A percentile compares a stretch with the other conserved stretches of the same genome.
phyloP scores from a whole-genome alignment of 208 protist species.

The Trypanosoma boissoni region DNA sequence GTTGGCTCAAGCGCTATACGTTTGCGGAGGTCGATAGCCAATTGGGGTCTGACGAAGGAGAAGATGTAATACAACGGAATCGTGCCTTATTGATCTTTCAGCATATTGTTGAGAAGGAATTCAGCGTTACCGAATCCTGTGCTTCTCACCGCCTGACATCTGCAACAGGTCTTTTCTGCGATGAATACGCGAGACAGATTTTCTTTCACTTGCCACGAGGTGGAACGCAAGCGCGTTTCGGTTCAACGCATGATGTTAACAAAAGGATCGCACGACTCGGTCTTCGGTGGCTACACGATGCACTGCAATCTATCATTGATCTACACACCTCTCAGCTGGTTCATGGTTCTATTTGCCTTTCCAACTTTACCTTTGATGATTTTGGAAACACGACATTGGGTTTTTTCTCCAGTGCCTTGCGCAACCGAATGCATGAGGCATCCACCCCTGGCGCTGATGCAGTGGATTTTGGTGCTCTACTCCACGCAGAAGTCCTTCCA shows the following conservation, averaged over 20 bases:
- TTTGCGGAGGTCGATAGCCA: slow-evolving; percentile 22
- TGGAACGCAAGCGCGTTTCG: slow-evolving; percentile 65
- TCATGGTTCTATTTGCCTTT: slow-evolving; percentile 50
- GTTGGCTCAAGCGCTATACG: slow-evolving; percentile 69
- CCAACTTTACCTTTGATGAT: slow-evolving; percentile 75
- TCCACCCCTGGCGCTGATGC: slow-evolving; percentile 23
- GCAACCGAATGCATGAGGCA: slow-evolving; percentile 3
- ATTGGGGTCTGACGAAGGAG: neutral
- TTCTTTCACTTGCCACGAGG: slow-evolving; percentile 67
- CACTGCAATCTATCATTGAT: slow-evolving; percentile 56
- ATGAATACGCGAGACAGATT: slow-evolving; percentile 37
- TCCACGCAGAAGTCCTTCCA: slow-evolving; percentile 45
- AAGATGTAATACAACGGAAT: neutral
- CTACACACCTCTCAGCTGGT: slow-evolving; percentile 55
- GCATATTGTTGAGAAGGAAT: slow-evolving; percentile 41
- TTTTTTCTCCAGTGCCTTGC: slow-evolving; percentile 37
- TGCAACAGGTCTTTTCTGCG: slow-evolving; percentile 54
- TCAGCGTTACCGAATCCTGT: slow-evolving; percentile 35
- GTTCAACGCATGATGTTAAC: slow-evolving; percentile 50
- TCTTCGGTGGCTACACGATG: slow-evolving; percentile 61
- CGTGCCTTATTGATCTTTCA: slow-evolving; percentile 19
- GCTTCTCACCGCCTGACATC: slow-evolving; percentile 36
- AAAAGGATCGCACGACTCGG: slow-evolving; percentile 48
- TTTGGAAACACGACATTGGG: slow-evolving; percentile 69
- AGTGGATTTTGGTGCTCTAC: slow-evolving; percentile 20